phyloP scores from a whole-genome alignment of 2,329 filamentous ascomycete genomes.

The Truncatella angustata region DNA sequence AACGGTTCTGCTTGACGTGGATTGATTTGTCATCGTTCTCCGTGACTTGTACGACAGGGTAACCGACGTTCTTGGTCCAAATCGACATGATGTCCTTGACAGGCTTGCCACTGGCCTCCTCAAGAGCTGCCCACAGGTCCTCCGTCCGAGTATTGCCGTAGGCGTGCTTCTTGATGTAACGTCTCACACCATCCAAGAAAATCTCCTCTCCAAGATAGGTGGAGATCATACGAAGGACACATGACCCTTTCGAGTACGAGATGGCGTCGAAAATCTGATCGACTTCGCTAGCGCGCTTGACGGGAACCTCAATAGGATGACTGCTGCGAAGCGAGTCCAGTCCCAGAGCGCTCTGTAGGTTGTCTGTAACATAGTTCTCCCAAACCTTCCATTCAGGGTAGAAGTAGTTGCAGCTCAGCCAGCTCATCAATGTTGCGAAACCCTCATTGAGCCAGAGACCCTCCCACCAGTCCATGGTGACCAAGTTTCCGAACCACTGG shows the following conservation, averaged over 20 bases:
- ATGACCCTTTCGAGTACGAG: constrained; percentile 95
- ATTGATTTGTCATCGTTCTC: constrained; percentile 73
- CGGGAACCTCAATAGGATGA: constrained; percentile 93
- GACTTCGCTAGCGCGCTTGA: constrained; percentile 92
- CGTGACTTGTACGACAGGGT: constrained; percentile 84
- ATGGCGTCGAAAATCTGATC: constrained; percentile 99
- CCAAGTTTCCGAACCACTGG: constrained; percentile 97
- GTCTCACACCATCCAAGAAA: constrained; percentile 88
- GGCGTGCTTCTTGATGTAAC: constrained; percentile 94
- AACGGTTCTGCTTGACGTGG: constrained; percentile 90
- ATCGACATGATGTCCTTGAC: constrained; percentile 89
- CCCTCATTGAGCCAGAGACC: constrained; percentile 95
- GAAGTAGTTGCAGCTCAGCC: constrained; percentile 79
- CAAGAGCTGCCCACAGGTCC: constrained; percentile 86
- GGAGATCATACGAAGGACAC: constrained; percentile 94
- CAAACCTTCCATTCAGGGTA: constrained; percentile 99
- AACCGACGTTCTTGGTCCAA: constrained; percentile 96
- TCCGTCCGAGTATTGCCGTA: constrained; percentile 91
- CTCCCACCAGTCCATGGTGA: constrained; percentile 99
- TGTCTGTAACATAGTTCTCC: constrained; percentile 93
- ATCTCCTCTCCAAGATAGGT: constrained; percentile 89
- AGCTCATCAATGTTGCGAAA: constrained; percentile 89
- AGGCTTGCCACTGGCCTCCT: constrained; percentile 86
- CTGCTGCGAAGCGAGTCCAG: constrained; percentile 91
- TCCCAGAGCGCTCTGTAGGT: constrained; percentile 80